phyloP scores from a whole-genome alignment of 2,329 filamentous ascomycete genomes.

The Tolypocladium tropicale region DNA sequence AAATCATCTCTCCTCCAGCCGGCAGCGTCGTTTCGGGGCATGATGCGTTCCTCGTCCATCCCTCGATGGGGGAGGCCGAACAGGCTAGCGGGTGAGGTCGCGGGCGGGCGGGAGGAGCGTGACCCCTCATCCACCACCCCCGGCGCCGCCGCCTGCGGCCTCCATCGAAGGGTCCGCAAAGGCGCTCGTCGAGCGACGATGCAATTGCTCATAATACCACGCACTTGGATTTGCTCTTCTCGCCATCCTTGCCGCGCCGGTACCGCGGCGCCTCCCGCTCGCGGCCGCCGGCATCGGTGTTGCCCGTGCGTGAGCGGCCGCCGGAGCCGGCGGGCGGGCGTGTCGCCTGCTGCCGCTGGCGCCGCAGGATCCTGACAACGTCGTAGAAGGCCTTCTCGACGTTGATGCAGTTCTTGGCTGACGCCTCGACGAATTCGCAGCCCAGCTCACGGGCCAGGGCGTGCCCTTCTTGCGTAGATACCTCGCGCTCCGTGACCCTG shows the following conservation, averaged over 20 bases:
- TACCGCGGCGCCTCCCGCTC: slow-evolving; percentile 19
- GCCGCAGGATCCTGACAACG: slow-evolving; percentile 81
- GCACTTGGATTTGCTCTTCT: slow-evolving; percentile 26
- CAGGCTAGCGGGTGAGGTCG: background rate
- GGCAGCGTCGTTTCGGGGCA: slow-evolving; percentile 3
- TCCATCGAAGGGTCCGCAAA: background rate
- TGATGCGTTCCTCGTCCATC: slow-evolving; percentile 1
- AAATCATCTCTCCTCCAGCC: slow-evolving; percentile 7
- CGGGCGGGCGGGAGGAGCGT: background rate
- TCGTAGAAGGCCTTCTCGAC: slow-evolving; percentile 98
- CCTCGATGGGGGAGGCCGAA: background rate
- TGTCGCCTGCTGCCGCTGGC: slow-evolving; percentile 57
- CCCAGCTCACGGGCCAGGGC: slow-evolving; percentile 84
- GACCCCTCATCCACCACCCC: slow-evolving; percentile 1
- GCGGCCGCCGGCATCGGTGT: slow-evolving; percentile 22
- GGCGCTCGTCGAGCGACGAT: slow-evolving; percentile 1
- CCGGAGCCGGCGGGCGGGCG: slow-evolving; percentile 24
- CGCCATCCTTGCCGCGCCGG: slow-evolving; percentile 23
- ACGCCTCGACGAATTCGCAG: slow-evolving; percentile 95
- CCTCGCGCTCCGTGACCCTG: slow-evolving; percentile 87
- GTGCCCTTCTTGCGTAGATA: slow-evolving; percentile 91
- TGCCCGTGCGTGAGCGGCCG: slow-evolving; percentile 27
- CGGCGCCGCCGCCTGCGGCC: background rate
- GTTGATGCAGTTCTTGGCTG: slow-evolving; percentile 96
- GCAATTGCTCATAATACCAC: slow-evolving; percentile 25